phyloP scores from a whole-genome alignment of 1,284 basidiomycete species.

The Prillingera fragicola region DNA sequence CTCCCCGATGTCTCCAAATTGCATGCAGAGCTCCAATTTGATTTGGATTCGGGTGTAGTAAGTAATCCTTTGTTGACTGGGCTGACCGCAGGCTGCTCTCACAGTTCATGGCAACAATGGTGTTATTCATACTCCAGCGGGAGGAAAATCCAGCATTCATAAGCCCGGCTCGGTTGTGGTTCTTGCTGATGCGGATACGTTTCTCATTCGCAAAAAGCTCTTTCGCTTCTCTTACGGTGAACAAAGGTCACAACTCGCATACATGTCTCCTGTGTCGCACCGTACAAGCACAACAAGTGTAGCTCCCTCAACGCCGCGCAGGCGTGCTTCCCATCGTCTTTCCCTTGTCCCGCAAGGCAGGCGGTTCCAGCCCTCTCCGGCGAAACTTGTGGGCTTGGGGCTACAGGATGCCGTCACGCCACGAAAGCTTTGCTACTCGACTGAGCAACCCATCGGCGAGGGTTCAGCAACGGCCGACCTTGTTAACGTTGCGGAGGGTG shows the following conservation, averaged over 20 bases:
- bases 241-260: not conserved
- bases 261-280: constrained; percentile 2
- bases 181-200: constrained; percentile 33
- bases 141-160: constrained; percentile 10
- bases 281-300: not conserved
- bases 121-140: constrained; percentile 19
- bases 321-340: constrained; percentile 32
- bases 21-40: constrained; percentile 43
- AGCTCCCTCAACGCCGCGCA: not conserved
- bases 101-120: constrained; percentile 38
- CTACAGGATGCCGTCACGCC: not conserved
- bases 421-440: no score
- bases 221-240: constrained; percentile 43
- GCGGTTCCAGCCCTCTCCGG: constrained; percentile 37
- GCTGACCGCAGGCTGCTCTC: constrained; percentile 31
- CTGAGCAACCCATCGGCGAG: no score
- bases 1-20: constrained; percentile 43
- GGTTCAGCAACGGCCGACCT: no score
- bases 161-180: constrained; percentile 22
- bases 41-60: constrained; percentile 33
- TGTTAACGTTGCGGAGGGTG: constrained; percentile 31
- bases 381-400: constrained; percentile 13
- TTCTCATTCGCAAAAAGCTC: constrained; percentile 40
- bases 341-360: constrained; percentile 39
- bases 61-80: constrained; percentile 5